Base-by-base conservation (phyloP, 164 flowering plant genomes). In the Dillenia suffruticosa region DNA sequence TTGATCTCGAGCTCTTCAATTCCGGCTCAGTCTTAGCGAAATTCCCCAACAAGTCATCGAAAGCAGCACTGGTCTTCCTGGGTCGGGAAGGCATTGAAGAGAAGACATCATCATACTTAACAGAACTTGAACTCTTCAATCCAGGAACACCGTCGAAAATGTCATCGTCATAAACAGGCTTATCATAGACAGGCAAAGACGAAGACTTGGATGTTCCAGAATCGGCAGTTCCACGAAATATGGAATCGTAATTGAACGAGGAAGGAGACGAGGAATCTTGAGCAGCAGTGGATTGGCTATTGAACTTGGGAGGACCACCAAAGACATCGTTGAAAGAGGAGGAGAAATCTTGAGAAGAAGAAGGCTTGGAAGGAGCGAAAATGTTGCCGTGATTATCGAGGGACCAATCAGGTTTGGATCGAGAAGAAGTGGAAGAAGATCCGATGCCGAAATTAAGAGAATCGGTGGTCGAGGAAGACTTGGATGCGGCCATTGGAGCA, bases 111-210 rank as follows among this genome's bases (percentile, higher is more conserved):
- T 81, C 85, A 46, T 71, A 79, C 62, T 76, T 78, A 0, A 63
- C 72, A 9, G 76, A 24, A 9, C 75, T 46, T 0, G 82, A 58
- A 63, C 62, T 78, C 74, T 80, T 81, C 69, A 80, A 1, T 49
- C 90, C 94, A 0, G 87, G 84, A 48, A 83, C 67, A 13, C 85
- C 90, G 49, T 83, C 82, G 45, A 85, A 85, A 8, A 83, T 77
- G 63, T 84, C 95, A 11, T 80, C 86, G 60, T 80, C 85, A 24
- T 82, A 79, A 4, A 86, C 83, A 11, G 95, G 95, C 81, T 84
- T 88, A 69, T 88, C 94, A 32, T 58, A 88, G 13, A 74, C 74
- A 40, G 81, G 81, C 57, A 57, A 54, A 24, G 82, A 57, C n/a
- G 89, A 71, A 17, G 70, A 44, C 22, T 64, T 69, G 7, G 40